Evolutionary conservation across 2,329 filamentous ascomycete genomes (phyloP).

Genomic region (Rhynchosporium secalis): DNA sequence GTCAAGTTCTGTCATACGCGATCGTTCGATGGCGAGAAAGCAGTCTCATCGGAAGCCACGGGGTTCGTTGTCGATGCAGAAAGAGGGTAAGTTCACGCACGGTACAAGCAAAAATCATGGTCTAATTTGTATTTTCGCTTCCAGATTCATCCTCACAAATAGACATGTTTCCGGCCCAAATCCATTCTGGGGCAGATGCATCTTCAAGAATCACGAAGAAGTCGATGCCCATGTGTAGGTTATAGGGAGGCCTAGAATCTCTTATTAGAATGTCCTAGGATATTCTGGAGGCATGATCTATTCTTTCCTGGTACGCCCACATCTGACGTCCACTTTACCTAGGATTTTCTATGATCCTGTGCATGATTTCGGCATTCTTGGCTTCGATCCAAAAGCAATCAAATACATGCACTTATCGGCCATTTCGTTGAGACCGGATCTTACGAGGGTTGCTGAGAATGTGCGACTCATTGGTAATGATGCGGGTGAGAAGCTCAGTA

Average conservation of each 20-base stretch:
- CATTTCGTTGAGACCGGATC: constrained; percentile 78
- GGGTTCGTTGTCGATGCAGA: constrained; percentile 16
- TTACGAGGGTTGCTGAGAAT: constrained; percentile 86
- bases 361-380: constrained; percentile 95
- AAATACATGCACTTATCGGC: constrained; percentile 93
- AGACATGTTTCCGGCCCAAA: constrained; percentile 93
- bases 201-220: constrained; percentile 98
- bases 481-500: constrained; percentile 96
- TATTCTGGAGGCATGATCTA: too few species aligned
- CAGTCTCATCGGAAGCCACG: constrained; percentile 12
- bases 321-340: too few species aligned
- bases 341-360: constrained; percentile 92
- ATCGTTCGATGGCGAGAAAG: constrained; percentile 15
- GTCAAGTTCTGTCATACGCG: constrained; percentile 15
- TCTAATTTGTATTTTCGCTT: background rate
- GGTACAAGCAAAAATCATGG: background rate
- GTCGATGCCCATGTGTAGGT: constrained; percentile 79
- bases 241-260: too few species aligned
- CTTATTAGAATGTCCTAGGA: too few species aligned
- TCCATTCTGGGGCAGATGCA: constrained; percentile 96
- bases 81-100: constrained; percentile 3
- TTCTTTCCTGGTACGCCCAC: too few species aligned
- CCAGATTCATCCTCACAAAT: constrained; percentile 77
- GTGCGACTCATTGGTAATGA: constrained; percentile 98
- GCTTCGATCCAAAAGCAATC: constrained; percentile 93